A percentile compares a stretch with the other conserved stretches of the same genome.
Evolutionary conservation across 192 early-diverging fungal genomes (phyloP).

Genomic region (Cladochytrium replicatum): DNA sequence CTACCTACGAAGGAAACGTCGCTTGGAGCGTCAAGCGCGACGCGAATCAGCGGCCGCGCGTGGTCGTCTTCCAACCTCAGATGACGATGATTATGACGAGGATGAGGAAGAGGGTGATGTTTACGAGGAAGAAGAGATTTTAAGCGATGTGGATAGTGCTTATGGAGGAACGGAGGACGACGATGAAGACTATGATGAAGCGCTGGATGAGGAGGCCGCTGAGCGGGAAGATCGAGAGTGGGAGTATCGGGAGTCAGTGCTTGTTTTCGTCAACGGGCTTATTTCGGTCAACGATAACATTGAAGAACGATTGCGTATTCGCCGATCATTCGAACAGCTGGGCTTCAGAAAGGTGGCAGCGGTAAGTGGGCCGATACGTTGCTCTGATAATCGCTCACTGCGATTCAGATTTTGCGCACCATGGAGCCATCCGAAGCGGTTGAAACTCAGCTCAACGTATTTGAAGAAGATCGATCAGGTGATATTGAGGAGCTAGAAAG

Average conservation of each 20-base stretch:
- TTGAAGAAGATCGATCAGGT: conserved; percentile 20
- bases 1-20: not conserved
- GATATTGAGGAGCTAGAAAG: conserved; percentile 24
- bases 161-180: too few species aligned
- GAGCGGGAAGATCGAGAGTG: conserved; percentile 5
- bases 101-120: not conserved
- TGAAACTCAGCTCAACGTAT: conserved; percentile 15
- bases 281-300: too few species aligned
- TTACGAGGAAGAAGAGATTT: not conserved
- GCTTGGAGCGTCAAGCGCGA: not conserved
- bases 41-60: too few species aligned
- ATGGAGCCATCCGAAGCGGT: conserved; percentile 14
- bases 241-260: conserved; percentile 20
- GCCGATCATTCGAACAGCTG: too few species aligned
- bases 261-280: conserved; percentile 28
- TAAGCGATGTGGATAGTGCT: too few species aligned
- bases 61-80: too few species aligned
- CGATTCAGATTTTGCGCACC: conserved; percentile 16
- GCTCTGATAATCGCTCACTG: conserved; percentile 21
- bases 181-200: too few species aligned
- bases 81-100: too few species aligned
- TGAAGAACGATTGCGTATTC: too few species aligned
- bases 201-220: conserved; percentile 6
- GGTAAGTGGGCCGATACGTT: conserved; percentile 1
- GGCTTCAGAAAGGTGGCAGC: too few species aligned